Evolutionary conservation across 345 rosid genomes (phyloP).

Genomic region (Clausena lansium): DNA sequence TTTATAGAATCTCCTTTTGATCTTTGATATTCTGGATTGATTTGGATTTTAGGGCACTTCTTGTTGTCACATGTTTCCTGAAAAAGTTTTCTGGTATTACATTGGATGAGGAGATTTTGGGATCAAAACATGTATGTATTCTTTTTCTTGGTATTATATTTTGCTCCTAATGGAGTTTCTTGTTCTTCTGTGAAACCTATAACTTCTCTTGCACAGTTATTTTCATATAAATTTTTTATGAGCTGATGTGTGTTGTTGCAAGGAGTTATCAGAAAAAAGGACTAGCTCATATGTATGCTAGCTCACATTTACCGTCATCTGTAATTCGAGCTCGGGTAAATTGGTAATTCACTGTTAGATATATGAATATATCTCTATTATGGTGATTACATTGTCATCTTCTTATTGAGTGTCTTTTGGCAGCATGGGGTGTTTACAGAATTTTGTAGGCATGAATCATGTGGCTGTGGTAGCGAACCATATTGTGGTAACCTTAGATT

Average conservation of each 20-base stretch:
- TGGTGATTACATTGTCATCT: constrained; percentile 12
- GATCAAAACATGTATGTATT: constrained; percentile 61
- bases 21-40: constrained; percentile 17
- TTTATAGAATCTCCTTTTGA: not conserved
- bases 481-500: constrained; percentile 48
- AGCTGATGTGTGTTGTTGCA: constrained; percentile 42
- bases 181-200: constrained; percentile 19
- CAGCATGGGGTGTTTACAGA: constrained; percentile 75
- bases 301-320: constrained; percentile 50
- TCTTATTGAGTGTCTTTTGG: constrained; percentile 23
- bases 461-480: constrained; percentile 52
- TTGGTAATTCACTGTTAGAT: constrained; percentile 34
- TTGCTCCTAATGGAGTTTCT: constrained; percentile 6
- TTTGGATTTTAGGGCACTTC: constrained; percentile 63
- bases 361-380: constrained; percentile 12
- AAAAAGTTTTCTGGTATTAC: constrained; percentile 53
- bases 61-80: constrained; percentile 59
- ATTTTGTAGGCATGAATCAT: constrained; percentile 53
- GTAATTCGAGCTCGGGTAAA: constrained; percentile 72
- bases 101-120: constrained; percentile 58
- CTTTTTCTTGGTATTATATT: not conserved
- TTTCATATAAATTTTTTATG: constrained; percentile 21
- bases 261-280: constrained; percentile 74
- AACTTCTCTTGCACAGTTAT: constrained; percentile 3
- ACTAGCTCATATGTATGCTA: constrained; percentile 55